These are phyloP conservation scores for Lipomyces sp. DNA, from an alignment of 805 yeast genomes.

Conservation along the genomic window DNA sequence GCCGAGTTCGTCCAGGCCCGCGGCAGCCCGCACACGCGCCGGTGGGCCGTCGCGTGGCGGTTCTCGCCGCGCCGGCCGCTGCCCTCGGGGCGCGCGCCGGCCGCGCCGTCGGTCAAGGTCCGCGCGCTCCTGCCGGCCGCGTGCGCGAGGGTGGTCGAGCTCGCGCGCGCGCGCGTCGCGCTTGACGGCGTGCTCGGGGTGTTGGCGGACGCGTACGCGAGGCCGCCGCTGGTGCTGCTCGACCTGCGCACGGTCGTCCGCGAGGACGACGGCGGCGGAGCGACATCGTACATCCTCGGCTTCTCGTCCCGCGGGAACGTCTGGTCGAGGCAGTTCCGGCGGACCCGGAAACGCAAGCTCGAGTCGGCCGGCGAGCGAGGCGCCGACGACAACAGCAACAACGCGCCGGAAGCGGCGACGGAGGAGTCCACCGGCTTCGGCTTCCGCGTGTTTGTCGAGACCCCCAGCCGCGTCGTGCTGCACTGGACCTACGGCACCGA, in stretches of 20 bases:
- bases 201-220: too few relatives aligned
- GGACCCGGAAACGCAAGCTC: neutral
- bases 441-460: constrained; percentile 7
- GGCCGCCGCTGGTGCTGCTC: too few relatives aligned
- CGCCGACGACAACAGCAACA: neutral
- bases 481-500: constrained; percentile 17
- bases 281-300: constrained; percentile 11
- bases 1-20: constrained; percentile 28
- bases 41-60: constrained; percentile 31
- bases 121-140: constrained; percentile 3
- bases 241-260: too few relatives aligned
- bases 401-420: neutral
- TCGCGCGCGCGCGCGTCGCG: too few relatives aligned
- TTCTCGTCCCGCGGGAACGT: constrained; percentile 9
- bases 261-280: too few relatives aligned
- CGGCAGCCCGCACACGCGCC: constrained; percentile 9
- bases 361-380: neutral
- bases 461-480: neutral
- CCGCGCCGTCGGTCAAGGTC: neutral
- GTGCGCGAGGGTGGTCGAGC: too few relatives aligned
- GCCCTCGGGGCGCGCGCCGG: constrained; percentile 8
- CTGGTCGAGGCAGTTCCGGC: constrained; percentile 20
- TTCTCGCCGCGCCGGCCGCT: constrained; percentile 7
- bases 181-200: too few relatives aligned
- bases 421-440: neutral